Base-by-base conservation (phyloP, 2,329 filamentous ascomycete genomes). In the Trichoderma koningiopsis region DNA sequence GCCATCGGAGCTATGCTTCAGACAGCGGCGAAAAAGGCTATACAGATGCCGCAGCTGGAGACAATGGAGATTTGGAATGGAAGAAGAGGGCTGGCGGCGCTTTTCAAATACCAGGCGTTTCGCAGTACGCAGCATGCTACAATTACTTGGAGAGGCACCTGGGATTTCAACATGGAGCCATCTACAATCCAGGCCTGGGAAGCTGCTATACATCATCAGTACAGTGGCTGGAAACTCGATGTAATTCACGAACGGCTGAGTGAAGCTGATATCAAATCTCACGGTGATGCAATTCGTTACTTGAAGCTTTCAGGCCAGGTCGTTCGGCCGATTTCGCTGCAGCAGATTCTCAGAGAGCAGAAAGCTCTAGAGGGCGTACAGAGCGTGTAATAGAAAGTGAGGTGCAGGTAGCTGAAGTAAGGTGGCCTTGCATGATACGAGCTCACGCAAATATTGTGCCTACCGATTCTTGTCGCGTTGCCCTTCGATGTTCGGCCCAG, bases 111-210 rank as follows among this genome's bases (percentile, higher is more conserved):
- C 14, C 33, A 35, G 33, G 33, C 11, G 3, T 35, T 10, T 14
- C 33, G 33, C 2, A 35, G 33, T 11, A 35, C 33, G 3, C 33
- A 14, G 11, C 33, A 35, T 14, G 33, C 33, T 35, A 35, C 33
- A 5, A 1, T 35, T 35, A 35, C 33, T 35, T 35, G 33, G 33
- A 35, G 33, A 35, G 33, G 3, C 33, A 35, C 33, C 13, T 35
- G 33, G 33, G 11, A 14, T 35, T 47, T 71, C 16, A 24, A 35
- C 31, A 60, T 73, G 55, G 33, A 53, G 31, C 13, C 49, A 19
- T 49, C 49, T 19, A 68, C 68, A 10, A 70, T 64, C 14, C 53
- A 71, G 68, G 71, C 72, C 56, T 75, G 72, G 73, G 60, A 76
- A 55, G 64, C 43, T 3, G 68, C 76, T 24, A 63, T 66, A 37